Evolutionary conservation across 805 yeast species (phyloP).

Genomic region (Pichia rugopelliculosa): DNA sequence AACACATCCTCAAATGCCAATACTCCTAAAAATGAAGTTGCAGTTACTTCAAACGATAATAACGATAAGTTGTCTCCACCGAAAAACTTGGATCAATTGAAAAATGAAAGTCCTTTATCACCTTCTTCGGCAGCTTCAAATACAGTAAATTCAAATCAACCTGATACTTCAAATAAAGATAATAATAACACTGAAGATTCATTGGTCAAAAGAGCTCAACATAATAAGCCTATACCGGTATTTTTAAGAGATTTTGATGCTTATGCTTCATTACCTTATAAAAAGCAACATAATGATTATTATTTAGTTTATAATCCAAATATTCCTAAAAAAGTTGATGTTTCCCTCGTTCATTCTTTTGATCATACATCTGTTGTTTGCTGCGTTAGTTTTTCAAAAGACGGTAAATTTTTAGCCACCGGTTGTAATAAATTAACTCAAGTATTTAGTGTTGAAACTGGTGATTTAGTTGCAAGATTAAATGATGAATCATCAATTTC

Average conservation of each 20-base stretch:
- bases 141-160: neutral
- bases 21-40: neutral
- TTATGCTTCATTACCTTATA: slow-evolving; percentile 64
- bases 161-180: neutral
- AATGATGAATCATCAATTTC: slow-evolving; percentile 65
- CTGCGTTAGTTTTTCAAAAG: slow-evolving; percentile 87
- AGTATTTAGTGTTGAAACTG: slow-evolving; percentile 86
- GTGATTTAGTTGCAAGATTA: slow-evolving; percentile 79
- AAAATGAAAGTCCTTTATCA: neutral
- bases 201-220: slow-evolving; percentile 38
- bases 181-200: slow-evolving; percentile 25
- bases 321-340: slow-evolving; percentile 67
- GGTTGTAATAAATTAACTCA: slow-evolving; percentile 96
- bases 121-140: neutral
- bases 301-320: slow-evolving; percentile 88
- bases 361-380: slow-evolving; percentile 95
- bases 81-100: neutral
- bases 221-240: slow-evolving; percentile 74
- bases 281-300: slow-evolving; percentile 78
- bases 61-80: neutral
- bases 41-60: neutral
- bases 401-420: slow-evolving; percentile 89
- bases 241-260: slow-evolving; percentile 76
- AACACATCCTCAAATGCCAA: slow-evolving; percentile 9
- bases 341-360: slow-evolving; percentile 80